These are phyloP conservation scores for Uncinocarpus reesii DNA, from an alignment of 2,329 filamentous ascomycete genomes.

Conservation along the genomic window DNA sequence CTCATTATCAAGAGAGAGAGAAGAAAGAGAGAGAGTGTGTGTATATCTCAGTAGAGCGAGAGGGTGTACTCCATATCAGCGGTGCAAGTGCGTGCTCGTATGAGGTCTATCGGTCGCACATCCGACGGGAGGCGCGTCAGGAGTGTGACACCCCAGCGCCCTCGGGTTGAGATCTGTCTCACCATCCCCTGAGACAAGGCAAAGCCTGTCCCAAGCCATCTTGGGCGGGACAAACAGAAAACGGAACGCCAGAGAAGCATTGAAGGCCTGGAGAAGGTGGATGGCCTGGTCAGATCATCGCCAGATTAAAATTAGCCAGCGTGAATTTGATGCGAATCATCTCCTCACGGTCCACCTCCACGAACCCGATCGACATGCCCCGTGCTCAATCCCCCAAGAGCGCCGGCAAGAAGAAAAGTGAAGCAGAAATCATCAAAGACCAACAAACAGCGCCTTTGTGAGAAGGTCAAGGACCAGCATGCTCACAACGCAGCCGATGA, in stretches of 20 bases:
- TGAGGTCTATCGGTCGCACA: background rate
- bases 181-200: background rate
- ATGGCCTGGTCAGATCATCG: background rate
- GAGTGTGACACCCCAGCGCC: background rate
- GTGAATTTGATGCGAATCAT: background rate
- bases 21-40: background rate
- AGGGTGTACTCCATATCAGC: too few relatives aligned
- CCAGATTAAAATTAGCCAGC: background rate
- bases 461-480: too few relatives aligned
- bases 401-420: too few relatives aligned
- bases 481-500: too few relatives aligned
- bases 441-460: too few relatives aligned
- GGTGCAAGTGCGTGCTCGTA: background rate
- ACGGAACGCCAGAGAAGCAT: background rate
- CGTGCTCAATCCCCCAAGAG: background rate
- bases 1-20: background rate
- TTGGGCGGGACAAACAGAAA: too few relatives aligned
- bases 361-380: background rate
- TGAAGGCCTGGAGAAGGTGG: background rate
- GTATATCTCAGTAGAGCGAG: too few relatives aligned
- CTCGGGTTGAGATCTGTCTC: constrained; percentile 2
- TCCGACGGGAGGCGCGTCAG: constrained; percentile 8
- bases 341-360: background rate
- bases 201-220: too few relatives aligned
- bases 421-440: too few relatives aligned